A percentile compares a stretch with the other conserved stretches of the same genome.
Evolutionary conservation across 176 grass and related monocot species (phyloP).

Genomic region (Musa troglodytarum): DNA sequence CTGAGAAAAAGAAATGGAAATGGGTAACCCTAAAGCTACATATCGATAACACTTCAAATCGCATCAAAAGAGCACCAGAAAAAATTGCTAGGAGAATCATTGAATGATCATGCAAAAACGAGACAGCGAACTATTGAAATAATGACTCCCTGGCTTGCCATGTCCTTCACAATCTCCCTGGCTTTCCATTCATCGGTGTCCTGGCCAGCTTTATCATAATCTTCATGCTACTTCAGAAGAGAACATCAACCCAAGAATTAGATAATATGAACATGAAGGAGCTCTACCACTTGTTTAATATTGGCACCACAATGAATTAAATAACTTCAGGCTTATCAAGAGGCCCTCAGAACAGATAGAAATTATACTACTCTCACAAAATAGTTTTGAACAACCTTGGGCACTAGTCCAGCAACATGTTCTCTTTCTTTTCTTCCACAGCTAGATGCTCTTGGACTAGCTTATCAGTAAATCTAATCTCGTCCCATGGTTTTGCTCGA

Average conservation of each 20-base stretch:
- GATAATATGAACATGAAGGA: not conserved
- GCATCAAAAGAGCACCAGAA: too few relatives aligned
- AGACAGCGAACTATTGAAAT: too few relatives aligned
- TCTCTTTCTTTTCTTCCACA: constrained; percentile 79
- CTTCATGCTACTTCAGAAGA: constrained; percentile 50
- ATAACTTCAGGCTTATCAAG: not conserved
- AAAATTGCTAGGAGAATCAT: too few relatives aligned
- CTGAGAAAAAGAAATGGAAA: constrained; percentile 30
- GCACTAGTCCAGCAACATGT: constrained; percentile 42
- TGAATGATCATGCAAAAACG: too few relatives aligned
- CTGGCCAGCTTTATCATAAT: constrained; percentile 59
- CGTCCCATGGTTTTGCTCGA: constrained; percentile 47
- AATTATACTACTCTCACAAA: not conserved
- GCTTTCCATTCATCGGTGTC: constrained; percentile 92
- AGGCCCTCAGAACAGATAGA: not conserved
- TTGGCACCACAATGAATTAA: not conserved
- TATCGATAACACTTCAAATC: too few relatives aligned
- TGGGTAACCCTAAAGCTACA: too few relatives aligned
- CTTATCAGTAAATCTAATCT: constrained; percentile 60
- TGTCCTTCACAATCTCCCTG: constrained; percentile 83
- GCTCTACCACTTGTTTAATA: not conserved
- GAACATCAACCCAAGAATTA: not conserved
- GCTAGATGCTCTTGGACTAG: constrained; percentile 74
- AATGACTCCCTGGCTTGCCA: constrained; percentile 22
- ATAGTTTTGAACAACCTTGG: constrained; percentile 36